Evolutionary conservation across 768 basidiomycete species (phyloP).

Genomic region (Lentinula detonsa): DNA sequence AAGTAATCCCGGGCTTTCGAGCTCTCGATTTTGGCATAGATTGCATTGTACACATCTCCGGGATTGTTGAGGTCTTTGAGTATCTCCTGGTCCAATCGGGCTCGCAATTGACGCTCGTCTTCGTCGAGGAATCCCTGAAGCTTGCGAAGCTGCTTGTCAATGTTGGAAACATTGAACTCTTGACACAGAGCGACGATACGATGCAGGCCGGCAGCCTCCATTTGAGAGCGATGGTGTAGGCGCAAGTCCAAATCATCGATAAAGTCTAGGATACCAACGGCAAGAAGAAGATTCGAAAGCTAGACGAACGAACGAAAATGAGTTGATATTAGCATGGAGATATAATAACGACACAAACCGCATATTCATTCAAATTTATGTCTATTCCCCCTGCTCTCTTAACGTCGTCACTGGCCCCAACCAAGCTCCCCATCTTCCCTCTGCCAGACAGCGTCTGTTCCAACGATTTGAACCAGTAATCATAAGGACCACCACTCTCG

Average conservation of each 20-base stretch:
- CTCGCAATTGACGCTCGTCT: conserved; percentile 67
- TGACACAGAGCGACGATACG: conserved; percentile 67
- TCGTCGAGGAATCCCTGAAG: conserved; percentile 61
- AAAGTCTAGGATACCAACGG: conserved; percentile 58
- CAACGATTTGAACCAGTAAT: conserved; percentile 86
- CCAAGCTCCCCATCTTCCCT: conserved; percentile 92
- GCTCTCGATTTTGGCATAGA: conserved; percentile 71
- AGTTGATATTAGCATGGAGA: not conserved
- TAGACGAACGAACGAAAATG: conserved; percentile 19
- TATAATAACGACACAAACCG: conserved; percentile 35
- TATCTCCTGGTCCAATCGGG: conserved; percentile 71
- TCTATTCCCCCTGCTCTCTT: conserved; percentile 60
- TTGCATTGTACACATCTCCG: conserved; percentile 81
- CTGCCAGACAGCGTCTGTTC: conserved; percentile 72
- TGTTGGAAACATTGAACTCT: conserved; percentile 53
- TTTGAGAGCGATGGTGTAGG: conserved; percentile 79
- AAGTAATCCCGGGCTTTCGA: conserved; percentile 81
- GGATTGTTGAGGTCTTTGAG: conserved; percentile 74
- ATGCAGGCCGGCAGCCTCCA: conserved; percentile 82
- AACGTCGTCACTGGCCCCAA: conserved; percentile 92
- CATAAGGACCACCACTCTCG: conserved; percentile 58
- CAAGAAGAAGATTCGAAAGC: conserved; percentile 68
- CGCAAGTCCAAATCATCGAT: conserved; percentile 80
- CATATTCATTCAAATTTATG: conserved; percentile 75
- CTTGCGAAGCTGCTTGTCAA: conserved; percentile 60